phyloP scores from a whole-genome alignment of 1,284 basidiomycete genomes.

The Cronartium ribicola region DNA sequence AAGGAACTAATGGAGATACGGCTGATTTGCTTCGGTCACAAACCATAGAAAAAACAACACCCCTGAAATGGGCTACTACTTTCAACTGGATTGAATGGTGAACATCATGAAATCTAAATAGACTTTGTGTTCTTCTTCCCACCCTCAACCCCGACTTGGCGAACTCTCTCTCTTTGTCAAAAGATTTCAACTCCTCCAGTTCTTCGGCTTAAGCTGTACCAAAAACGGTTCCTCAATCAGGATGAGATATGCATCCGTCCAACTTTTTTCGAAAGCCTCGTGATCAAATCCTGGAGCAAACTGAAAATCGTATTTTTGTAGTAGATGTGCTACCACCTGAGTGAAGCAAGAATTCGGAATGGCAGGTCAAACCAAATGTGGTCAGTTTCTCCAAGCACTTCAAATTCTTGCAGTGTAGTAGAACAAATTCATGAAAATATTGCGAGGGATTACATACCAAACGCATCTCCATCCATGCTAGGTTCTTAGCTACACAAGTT shows the following conservation, averaged over 20 bases:
- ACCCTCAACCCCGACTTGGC: no score
- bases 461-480: constrained; percentile 36
- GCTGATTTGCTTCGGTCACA: no score
- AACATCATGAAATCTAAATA: no score
- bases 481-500: constrained; percentile 46
- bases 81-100: no score
- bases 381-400: neutral
- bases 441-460: neutral
- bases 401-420: no score
- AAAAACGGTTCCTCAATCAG: constrained; percentile 26
- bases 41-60: no score
- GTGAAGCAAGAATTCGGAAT: neutral
- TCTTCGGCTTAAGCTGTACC: constrained; percentile 15
- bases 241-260: constrained; percentile 36
- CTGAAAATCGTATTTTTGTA: constrained; percentile 21
- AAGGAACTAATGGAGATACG: no score
- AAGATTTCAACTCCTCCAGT: neutral
- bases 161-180: no score
- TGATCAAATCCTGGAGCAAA: constrained; percentile 34
- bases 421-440: no score
- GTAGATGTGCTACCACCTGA: constrained; percentile 25
- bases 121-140: no score
- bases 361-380: neutral
- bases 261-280: constrained; percentile 24
- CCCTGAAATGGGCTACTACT: no score